Evolutionary conservation across 1,284 basidiomycete genomes (phyloP), one percentile per base, ranked within the genome.

Genomic region (Pseudozyma sp.): DNA sequence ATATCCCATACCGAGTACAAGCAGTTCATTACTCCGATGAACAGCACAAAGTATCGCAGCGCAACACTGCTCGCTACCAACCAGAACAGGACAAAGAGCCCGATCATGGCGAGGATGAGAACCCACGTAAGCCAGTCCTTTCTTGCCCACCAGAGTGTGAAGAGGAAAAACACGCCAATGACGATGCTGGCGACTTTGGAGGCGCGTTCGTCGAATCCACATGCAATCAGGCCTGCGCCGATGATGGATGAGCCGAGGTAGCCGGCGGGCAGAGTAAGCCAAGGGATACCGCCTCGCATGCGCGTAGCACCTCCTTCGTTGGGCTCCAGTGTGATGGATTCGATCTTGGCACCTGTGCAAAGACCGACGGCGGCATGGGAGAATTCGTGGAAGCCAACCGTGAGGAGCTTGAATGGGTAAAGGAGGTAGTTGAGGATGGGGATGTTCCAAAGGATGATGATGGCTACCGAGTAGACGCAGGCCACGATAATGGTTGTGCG

Each of bases 271-370:
- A 94, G 88, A 1, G 93, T 93, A 52, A 96, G 88, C 88, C 91
- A 92, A 11, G 90, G 88, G 45, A 97, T 91, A 0, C 95, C 96
- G 31, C 95, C 95, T 40, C 93, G 90, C 95, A 98, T 97, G 35
- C 90, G 88, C 0, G 96, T 98, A 12, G 91, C 90, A 1, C 96
- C 96, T 16, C 95, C 95, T 86, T 97, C 95, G 80, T 97, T 92
- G 35, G 85, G 84, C 65, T 84, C 74, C 45, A 70, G 57, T 39
- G 76, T 60, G 76, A 76, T 65, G 34, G 62, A 92, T 84, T 97
- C 92, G 59, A 99, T 94, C 42, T 87, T 90, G 8, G 94, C 96
- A 76, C 96, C 95, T 3, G 96, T 99, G 31, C 97, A 88, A 16
- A 97, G 76, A 11, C 86, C 86, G 7, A 82, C 77, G 8, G 79